phyloP scores from a whole-genome alignment of 306 rosid species.

The Astragalus glycyphyllos region DNA sequence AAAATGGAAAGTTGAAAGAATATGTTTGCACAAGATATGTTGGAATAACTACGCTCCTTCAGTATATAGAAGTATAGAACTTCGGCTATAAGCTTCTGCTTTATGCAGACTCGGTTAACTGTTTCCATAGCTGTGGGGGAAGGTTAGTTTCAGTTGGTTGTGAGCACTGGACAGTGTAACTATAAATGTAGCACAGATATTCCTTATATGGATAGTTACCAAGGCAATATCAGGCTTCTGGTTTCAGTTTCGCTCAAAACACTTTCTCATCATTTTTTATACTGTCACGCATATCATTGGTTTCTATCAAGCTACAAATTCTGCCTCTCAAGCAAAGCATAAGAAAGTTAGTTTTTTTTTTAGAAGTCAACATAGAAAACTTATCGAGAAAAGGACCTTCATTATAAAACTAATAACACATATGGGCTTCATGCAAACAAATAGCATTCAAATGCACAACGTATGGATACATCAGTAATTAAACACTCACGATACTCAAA shows the following conservation, averaged over 20 bases:
- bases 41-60: background rate
- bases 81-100: background rate
- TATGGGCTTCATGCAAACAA: background rate
- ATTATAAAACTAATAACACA: background rate
- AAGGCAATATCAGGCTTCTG: background rate
- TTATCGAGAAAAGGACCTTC: background rate
- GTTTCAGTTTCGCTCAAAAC: background rate
- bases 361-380: background rate
- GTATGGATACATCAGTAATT: background rate
- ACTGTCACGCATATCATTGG: slow-evolving; percentile 4
- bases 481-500: background rate
- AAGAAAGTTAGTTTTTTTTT: slow-evolving; percentile 5
- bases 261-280: background rate
- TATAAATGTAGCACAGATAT: background rate
- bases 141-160: slow-evolving; percentile 13
- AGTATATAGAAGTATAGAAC: background rate
- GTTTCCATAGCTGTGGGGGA: background rate
- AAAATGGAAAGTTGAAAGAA: background rate
- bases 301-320: slow-evolving; percentile 23
- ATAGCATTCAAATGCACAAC: background rate
- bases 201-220: background rate
- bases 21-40: background rate
- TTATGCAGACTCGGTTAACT: background rate
- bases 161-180: background rate
- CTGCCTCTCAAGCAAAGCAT: background rate